Evolutionary conservation across 2,329 filamentous ascomycete species (phyloP).

Genomic region (Leptodontidium sp.): DNA sequence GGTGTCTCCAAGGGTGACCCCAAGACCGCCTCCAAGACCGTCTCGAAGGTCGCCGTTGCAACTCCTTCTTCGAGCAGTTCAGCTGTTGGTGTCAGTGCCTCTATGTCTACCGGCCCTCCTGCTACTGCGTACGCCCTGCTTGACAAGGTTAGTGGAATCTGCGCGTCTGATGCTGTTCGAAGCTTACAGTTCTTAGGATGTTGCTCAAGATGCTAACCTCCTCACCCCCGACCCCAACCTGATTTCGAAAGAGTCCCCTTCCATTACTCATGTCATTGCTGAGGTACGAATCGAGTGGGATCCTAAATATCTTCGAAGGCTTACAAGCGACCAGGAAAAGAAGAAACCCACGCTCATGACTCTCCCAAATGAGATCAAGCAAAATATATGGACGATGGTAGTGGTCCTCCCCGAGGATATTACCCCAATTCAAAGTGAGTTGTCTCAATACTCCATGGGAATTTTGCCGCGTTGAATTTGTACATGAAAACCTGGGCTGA

Average conservation of each 20-base stretch:
- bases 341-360: slow-evolving; percentile 17
- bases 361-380: slow-evolving; percentile 28
- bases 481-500: not conserved
- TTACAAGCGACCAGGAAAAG: not conserved
- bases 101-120: not conserved
- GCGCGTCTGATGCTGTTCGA: no score
- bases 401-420: slow-evolving; percentile 26
- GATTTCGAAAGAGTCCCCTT: not conserved
- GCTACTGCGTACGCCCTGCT: not conserved
- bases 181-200: slow-evolving; percentile 3
- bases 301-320: not conserved
- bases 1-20: not conserved
- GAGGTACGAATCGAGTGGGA: not conserved
- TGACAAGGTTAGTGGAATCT: not conserved
- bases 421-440: slow-evolving; percentile 24
- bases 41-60: not conserved
- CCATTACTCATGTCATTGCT: not conserved
- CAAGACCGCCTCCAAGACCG: no score
- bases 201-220: not conserved
- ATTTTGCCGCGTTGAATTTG: not conserved
- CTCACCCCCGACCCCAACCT: not conserved
- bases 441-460: no score
- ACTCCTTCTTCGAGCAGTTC: not conserved
- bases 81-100: not conserved
- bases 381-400: slow-evolving; percentile 27